Conservation (phyloP, 768 basidiomycete genomes). For the Tulasnella sp. region DNA sequence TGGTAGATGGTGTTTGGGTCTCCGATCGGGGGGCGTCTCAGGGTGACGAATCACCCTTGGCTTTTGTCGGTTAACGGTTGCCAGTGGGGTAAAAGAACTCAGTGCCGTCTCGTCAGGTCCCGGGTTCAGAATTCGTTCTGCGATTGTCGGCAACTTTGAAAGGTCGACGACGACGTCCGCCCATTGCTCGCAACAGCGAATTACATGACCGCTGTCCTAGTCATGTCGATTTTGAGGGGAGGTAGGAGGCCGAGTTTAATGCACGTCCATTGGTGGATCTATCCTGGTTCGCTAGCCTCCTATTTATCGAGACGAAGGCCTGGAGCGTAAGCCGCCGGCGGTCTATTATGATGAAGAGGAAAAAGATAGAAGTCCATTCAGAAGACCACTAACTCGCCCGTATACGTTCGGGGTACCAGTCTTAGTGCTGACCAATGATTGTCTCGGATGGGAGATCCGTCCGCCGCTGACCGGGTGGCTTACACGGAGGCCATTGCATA, state of each 20-base stretch:
- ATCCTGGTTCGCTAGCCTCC: neutral
- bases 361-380: neutral
- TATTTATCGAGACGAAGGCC: neutral
- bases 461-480: neutral
- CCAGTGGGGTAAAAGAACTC: neutral
- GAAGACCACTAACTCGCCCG: neutral
- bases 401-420: neutral
- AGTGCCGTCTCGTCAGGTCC: neutral
- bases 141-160: neutral
- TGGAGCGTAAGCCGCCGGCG: neutral
- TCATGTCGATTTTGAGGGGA: neutral
- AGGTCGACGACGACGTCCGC: neutral
- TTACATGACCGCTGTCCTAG: neutral
- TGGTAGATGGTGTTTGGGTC: neutral
- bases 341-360: neutral
- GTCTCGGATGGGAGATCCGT: neutral
- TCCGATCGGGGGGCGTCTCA: neutral
- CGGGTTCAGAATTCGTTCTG: neutral
- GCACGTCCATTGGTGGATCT: neutral
- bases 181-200: neutral
- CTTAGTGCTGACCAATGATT: neutral
- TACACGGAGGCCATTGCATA: neutral
- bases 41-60: neutral
- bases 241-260: neutral
- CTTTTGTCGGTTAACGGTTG: neutral